Conservation (phyloP, 1,284 basidiomycete genomes). For the Trametes versicolor region DNA sequence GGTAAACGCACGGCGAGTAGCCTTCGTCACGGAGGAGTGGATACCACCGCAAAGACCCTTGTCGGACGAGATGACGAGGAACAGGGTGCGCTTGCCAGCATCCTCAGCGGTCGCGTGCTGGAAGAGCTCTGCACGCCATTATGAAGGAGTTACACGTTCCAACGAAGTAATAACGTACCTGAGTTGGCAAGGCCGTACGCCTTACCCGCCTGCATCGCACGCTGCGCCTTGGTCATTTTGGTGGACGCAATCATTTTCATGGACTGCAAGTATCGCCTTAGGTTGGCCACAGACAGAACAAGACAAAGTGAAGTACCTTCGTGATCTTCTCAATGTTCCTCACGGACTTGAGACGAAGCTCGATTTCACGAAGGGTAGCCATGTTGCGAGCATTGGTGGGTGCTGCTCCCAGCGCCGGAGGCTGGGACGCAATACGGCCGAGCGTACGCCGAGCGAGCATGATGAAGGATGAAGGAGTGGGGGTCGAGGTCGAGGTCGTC, state of each 20-base stretch:
- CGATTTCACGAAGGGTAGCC: slow-evolving; percentile 98
- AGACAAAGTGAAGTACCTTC: slow-evolving; percentile 65
- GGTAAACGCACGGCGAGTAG: slow-evolving; percentile 76
- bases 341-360: slow-evolving; percentile 97
- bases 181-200: slow-evolving; percentile 94
- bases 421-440: slow-evolving; percentile 67
- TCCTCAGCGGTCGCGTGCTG: slow-evolving; percentile 73
- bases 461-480: slow-evolving; percentile 38
- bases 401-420: slow-evolving; percentile 66
- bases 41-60: slow-evolving; percentile 99
- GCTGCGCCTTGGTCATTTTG: slow-evolving; percentile 95
- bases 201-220: slow-evolving; percentile 95
- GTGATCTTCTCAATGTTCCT: slow-evolving; percentile 99
- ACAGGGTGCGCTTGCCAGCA: slow-evolving; percentile 79
- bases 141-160: slow-evolving; percentile 2
- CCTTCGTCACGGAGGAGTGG: slow-evolving; percentile 96
- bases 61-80: slow-evolving; percentile 96
- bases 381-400: slow-evolving; percentile 83
- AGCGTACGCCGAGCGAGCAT: slow-evolving; percentile 77
- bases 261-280: slow-evolving; percentile 63
- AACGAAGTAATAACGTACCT: slow-evolving; percentile 62
- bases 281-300: neutral
- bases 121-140: slow-evolving; percentile 77
- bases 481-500: slow-evolving; percentile 35
- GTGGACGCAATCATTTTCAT: slow-evolving; percentile 99